Evolutionary conservation across 73 alveolate species (phyloP).

Genomic region (Tetrahymena elliotti): DNA sequence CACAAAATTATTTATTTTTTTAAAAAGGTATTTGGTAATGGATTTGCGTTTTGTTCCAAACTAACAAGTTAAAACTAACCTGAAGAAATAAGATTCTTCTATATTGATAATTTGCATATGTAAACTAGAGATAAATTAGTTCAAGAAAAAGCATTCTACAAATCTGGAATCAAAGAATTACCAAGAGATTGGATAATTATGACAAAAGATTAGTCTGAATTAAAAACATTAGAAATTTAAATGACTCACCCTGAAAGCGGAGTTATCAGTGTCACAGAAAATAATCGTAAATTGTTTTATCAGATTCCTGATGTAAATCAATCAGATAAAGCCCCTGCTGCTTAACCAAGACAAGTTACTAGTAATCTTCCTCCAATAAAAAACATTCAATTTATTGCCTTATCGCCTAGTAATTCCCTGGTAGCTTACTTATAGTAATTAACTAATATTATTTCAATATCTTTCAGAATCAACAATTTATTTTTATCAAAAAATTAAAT

Average conservation of each 20-base stretch:
- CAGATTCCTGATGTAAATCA: slow-evolving; percentile 1
- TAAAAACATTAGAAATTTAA: slow-evolving; percentile 22
- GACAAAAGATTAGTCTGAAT: not conserved
- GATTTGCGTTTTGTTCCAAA: slow-evolving; percentile 16
- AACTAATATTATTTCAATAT: too few species aligned
- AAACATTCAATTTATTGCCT: slow-evolving; percentile 15
- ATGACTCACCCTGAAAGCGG: slow-evolving; percentile 41
- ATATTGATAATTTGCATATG: slow-evolving; percentile 3
- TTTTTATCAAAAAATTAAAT: not conserved
- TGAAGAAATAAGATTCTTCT: not conserved
- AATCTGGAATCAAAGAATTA: slow-evolving; percentile 1
- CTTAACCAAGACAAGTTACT: not conserved
- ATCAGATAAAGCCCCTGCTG: slow-evolving; percentile 6
- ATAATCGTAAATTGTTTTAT: slow-evolving; percentile 1
- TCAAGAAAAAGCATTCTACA: slow-evolving; percentile 2
- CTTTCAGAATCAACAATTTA: not conserved
- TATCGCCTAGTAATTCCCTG: slow-evolving; percentile 2
- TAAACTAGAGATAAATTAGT: slow-evolving; percentile 21
- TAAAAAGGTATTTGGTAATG: slow-evolving; percentile 13
- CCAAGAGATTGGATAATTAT: slow-evolving; percentile 39
- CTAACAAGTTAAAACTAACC: not conserved
- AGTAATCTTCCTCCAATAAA: slow-evolving; percentile 12
- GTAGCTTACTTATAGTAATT: slow-evolving; percentile 2
- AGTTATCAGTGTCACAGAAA: slow-evolving; percentile 14
- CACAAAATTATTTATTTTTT: not conserved